Evolutionary conservation across 768 basidiomycete species (phyloP).

Genomic region (Trametes cubensis): DNA sequence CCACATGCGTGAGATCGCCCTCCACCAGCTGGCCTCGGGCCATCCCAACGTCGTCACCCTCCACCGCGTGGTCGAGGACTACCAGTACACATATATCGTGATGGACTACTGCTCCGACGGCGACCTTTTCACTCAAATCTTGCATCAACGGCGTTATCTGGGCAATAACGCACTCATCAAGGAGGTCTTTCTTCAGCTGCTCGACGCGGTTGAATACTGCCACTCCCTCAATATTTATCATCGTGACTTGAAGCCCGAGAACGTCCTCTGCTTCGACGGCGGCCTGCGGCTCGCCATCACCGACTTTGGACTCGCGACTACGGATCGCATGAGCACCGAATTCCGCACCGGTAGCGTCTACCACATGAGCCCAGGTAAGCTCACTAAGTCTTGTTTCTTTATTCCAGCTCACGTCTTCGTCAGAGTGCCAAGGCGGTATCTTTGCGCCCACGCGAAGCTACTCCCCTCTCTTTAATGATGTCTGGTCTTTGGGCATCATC

Average conservation of each 20-base stretch:
- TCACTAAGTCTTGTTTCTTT: slow-evolving; percentile 14
- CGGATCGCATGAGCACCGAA: slow-evolving; percentile 81
- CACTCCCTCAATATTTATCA: slow-evolving; percentile 93
- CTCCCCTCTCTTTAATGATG: slow-evolving; percentile 86
- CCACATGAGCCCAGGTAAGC: slow-evolving; percentile 92
- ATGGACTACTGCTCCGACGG: slow-evolving; percentile 93
- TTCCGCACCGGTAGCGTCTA: slow-evolving; percentile 97
- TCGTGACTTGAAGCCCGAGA: slow-evolving; percentile 97
- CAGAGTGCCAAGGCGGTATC: slow-evolving; percentile 87
- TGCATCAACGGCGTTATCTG: slow-evolving; percentile 74
- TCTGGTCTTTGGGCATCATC: slow-evolving; percentile 97
- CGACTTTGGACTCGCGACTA: slow-evolving; percentile 94
- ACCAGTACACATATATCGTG: slow-evolving; percentile 81
- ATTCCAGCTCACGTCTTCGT: slow-evolving; percentile 27
- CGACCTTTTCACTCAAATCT: slow-evolving; percentile 91
- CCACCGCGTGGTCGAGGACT: slow-evolving; percentile 85
- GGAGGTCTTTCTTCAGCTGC: slow-evolving; percentile 87
- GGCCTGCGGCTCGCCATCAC: slow-evolving; percentile 83
- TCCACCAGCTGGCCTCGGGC: slow-evolving; percentile 73
- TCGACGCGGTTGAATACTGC: slow-evolving; percentile 92
- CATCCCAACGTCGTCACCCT: slow-evolving; percentile 86
- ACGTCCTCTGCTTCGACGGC: slow-evolving; percentile 81
- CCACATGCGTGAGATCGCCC: slow-evolving; percentile 86
- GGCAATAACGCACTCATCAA: slow-evolving; percentile 86
- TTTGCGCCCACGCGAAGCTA: slow-evolving; percentile 69